Conservation (phyloP, 1,284 basidiomycete genomes). For the Ganoderma boninense region DNA sequence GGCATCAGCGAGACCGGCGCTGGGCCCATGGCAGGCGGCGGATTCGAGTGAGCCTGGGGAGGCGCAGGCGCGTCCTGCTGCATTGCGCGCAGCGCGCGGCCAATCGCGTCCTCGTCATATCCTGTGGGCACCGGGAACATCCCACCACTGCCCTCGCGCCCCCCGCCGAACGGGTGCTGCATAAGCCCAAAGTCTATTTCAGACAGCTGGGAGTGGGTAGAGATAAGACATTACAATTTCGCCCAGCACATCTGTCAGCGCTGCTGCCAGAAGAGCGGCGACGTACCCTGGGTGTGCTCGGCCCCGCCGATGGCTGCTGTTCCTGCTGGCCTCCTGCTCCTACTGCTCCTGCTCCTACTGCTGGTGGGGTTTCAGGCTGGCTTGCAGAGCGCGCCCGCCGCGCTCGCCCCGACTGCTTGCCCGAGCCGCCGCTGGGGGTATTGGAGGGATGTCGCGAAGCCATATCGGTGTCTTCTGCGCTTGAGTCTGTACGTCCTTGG, state of each 20-base stretch:
- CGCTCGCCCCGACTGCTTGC: constrained; percentile 14
- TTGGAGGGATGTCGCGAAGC: constrained; percentile 19
- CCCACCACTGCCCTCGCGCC: constrained; percentile 5
- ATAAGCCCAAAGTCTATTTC: constrained; percentile 35
- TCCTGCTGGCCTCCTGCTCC: neutral
- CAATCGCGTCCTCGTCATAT: constrained; percentile 40
- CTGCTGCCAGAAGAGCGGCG: neutral
- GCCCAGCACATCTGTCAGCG: constrained; percentile 1
- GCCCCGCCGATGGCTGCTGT: constrained; percentile 26
- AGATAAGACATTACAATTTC: neutral
- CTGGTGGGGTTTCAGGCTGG: constrained; percentile 29
- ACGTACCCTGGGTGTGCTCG: constrained; percentile 36
- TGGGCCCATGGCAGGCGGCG: constrained; percentile 16
- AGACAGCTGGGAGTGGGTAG: constrained; percentile 20
- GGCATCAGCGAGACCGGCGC: constrained; percentile 18
- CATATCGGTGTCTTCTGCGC: constrained; percentile 15
- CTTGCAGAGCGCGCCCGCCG: constrained; percentile 34
- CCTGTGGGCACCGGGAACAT: constrained; percentile 29
- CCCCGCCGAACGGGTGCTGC: constrained; percentile 28
- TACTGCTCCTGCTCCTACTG: neutral
- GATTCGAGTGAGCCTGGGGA: constrained; percentile 20
- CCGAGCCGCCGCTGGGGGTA: constrained; percentile 14
- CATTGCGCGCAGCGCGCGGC: constrained; percentile 38
- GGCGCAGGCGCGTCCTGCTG: constrained; percentile 31
- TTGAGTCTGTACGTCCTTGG: constrained; percentile 7